A percentile compares a stretch with the other conserved stretches of the same genome.
phyloP scores from a whole-genome alignment of 2,329 filamentous ascomycete genomes.

The Microthyrium microscopicum region DNA sequence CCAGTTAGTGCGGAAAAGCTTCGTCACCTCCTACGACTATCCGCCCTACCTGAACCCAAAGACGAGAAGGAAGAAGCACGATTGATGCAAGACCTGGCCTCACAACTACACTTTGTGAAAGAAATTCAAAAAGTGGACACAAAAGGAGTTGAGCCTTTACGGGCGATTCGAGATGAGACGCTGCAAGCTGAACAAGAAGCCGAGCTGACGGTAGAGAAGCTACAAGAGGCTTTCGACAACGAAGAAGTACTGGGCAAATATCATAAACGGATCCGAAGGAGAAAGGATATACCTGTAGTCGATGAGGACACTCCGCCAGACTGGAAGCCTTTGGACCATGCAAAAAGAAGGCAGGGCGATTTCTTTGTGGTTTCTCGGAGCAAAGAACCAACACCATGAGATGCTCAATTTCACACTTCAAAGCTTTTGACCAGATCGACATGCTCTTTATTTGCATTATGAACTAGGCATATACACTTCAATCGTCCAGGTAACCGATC shows the following conservation, averaged over 20 bases:
- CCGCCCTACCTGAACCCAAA: constrained; percentile 62
- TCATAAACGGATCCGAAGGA: constrained; percentile 31
- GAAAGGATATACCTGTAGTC: constrained; percentile 19
- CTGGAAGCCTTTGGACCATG: constrained; percentile 55
- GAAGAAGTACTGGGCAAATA: constrained; percentile 45
- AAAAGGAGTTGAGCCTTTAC: constrained; percentile 52
- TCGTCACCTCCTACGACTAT: constrained; percentile 72
- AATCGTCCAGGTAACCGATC: no score
- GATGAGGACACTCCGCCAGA: constrained; percentile 34
- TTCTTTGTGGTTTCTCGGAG: constrained; percentile 82
- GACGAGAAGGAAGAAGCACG: constrained; percentile 43
- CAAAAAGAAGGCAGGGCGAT: constrained; percentile 47
- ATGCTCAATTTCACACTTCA: no score
- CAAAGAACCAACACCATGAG: no score
- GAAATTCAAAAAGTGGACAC: constrained; percentile 71
- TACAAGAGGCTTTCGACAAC: constrained; percentile 38
- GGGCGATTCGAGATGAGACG: constrained; percentile 70
- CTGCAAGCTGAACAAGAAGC: constrained; percentile 30
- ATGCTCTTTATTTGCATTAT: no score
- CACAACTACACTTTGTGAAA: constrained; percentile 82
- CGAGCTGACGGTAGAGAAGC: constrained; percentile 40
- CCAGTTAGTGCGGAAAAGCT: constrained; percentile 50
- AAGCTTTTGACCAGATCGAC: no score
- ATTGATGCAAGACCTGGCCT: constrained; percentile 59
- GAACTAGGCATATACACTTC: no score